Conservation (phyloP, 2,329 filamentous ascomycete species). For the Talaromyces sp. region DNA sequence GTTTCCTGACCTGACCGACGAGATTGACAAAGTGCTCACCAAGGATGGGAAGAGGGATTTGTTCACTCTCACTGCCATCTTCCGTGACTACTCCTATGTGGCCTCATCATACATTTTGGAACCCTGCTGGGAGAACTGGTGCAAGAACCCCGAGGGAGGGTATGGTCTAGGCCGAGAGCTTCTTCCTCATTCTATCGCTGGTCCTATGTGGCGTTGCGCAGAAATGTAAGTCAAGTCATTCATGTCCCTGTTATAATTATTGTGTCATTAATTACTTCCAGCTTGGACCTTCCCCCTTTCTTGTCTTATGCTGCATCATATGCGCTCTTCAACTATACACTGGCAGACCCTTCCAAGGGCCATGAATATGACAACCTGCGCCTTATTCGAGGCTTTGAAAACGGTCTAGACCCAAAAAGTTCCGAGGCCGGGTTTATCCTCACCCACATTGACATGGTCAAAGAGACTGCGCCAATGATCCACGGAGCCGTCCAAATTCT, state of each 20-base stretch:
- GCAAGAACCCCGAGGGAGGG: conserved; percentile 52
- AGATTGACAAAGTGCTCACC: conserved; percentile 61
- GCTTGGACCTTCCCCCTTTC: conserved; percentile 76
- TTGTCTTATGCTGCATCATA: conserved; percentile 74
- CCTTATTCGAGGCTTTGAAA: conserved; percentile 85
- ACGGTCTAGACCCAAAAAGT: conserved; percentile 76
- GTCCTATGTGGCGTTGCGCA: conserved; percentile 77
- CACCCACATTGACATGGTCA: conserved; percentile 93
- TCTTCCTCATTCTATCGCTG: conserved; percentile 68
- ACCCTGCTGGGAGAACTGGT: conserved; percentile 75
- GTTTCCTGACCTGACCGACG: conserved; percentile 69
- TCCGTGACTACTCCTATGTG: conserved; percentile 87
- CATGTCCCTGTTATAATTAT: not conserved
- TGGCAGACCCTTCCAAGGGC: conserved; percentile 52
- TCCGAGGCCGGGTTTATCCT: conserved; percentile 96
- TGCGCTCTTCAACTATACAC: conserved; percentile 58
- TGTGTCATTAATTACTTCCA: conserved; percentile 21
- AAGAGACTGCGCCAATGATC: conserved; percentile 73
- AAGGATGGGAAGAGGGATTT: conserved; percentile 58
- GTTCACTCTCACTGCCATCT: conserved; percentile 76
- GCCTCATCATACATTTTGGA: conserved; percentile 86
- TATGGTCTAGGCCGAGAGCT: conserved; percentile 74
- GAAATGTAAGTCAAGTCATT: conserved; percentile 63
- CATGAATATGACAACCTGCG: conserved; percentile 61
- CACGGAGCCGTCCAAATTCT: conserved; percentile 65